Base-by-base conservation (phyloP, 2,329 filamentous ascomycete species). In the Aspergillus carbonarius region DNA sequence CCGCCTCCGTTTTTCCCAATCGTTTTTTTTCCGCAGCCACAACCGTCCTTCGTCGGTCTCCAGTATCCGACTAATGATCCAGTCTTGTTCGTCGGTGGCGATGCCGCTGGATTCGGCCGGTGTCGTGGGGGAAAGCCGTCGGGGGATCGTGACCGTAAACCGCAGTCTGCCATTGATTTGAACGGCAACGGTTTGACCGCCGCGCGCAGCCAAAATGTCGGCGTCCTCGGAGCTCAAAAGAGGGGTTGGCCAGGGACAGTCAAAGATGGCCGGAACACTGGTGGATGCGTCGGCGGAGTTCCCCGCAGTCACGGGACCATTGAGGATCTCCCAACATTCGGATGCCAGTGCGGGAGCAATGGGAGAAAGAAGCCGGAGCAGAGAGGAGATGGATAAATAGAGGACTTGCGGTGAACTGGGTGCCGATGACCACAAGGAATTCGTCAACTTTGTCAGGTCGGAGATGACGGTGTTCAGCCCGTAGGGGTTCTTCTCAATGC, bases 401-500 rank as follows among this genome's bases (percentile, higher is more conserved):
- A 70, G 63, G 4, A 74, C 52, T 3, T 70, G 66, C 37, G 79
- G 77, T 5, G 78, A 77, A 3, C 74, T 75, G 2, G 74, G 60
- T 0, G 73, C 63, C 13, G 81, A 76, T 3, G 82, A 81, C 32
- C 81, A 72, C 13, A 92, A 76, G 0, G 79, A 74, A 71, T 96
- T 96, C 4, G 91, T 93, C 15, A 96, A 81, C 42, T 84, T 86
- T 83, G 92, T 96, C 13, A 96, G 80, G 68, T 93, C 89, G 1
- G 91, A 95, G 17, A 96, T 83, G 8, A 91, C 82, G 0, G 91
- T 96, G 76, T 96, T 96, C 54, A 96, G 81, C 0, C 89, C 83
- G 71, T 92, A 90, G 1, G 92, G 86, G 58, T 87, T 84, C 52
- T 84, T 83, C 20, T 87, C 82, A 68, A 92, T 88, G 2, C 90